Conservation (phyloP, 140 eudicot genomes). For the Cichorium intybus region DNA sequence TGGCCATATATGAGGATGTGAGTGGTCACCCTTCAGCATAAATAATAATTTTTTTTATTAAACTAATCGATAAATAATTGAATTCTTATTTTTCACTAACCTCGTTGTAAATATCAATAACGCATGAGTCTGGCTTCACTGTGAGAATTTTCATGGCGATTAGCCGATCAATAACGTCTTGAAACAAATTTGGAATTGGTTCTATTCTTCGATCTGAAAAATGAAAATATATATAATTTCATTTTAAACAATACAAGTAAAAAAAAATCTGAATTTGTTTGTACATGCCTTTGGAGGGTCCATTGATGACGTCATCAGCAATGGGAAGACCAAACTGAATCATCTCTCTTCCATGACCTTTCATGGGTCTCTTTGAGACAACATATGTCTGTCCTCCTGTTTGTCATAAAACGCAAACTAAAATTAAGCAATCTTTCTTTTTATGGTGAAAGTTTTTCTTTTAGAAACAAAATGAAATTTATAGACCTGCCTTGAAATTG, state of each 20-base stretch:
- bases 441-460: too few species aligned
- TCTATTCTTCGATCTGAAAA: conserved; percentile 61
- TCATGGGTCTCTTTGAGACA: conserved; percentile 54
- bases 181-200: conserved; percentile 64
- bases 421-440: too few species aligned
- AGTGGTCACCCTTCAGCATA: conserved; percentile 76
- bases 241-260: not conserved
- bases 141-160: conserved; percentile 45
- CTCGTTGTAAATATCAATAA: conserved; percentile 69
- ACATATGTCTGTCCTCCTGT: conserved; percentile 62
- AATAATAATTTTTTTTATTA: not conserved
- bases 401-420: not conserved
- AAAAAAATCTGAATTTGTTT: too few species aligned
- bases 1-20: conserved; percentile 72
- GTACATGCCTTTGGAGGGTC: conserved; percentile 52
- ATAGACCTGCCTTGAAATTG: conserved; percentile 60
- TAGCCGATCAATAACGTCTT: conserved; percentile 56
- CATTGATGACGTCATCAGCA: conserved; percentile 43
- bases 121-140: conserved; percentile 68
- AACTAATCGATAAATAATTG: not conserved
- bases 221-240: conserved; percentile 31
- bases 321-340: conserved; percentile 62
- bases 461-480: not conserved
- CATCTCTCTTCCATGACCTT: conserved; percentile 80
- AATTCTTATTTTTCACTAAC: conserved; percentile 19